phyloP scores from a whole-genome alignment of 805 yeast genomes.

The Cyberlindnera amylophila region DNA sequence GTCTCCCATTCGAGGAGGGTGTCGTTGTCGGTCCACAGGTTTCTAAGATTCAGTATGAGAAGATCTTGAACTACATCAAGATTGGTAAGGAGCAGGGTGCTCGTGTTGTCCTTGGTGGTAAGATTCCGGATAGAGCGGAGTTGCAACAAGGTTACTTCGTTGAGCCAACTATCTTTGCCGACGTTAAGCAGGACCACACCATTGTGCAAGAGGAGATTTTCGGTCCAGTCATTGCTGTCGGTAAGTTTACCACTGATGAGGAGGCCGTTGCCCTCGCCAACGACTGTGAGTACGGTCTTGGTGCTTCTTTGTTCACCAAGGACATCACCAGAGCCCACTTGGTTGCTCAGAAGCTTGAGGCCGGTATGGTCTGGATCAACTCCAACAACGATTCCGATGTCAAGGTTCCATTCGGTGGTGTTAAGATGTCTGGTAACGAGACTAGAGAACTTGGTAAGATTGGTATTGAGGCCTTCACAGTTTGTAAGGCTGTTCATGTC shows the following conservation, averaged over 20 bases:
- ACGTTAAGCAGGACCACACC: slow-evolving; percentile 37
- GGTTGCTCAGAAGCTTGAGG: slow-evolving; percentile 38
- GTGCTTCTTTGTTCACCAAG: slow-evolving; percentile 42
- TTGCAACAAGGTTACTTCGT: slow-evolving; percentile 35
- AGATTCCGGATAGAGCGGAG: slow-evolving; percentile 28
- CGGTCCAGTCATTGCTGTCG: slow-evolving; percentile 48
- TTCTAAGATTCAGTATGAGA: slow-evolving; percentile 45
- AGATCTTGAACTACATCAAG: slow-evolving; percentile 41
- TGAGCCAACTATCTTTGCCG: slow-evolving; percentile 46
- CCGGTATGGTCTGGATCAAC: slow-evolving; percentile 56
- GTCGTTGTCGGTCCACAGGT: slow-evolving; percentile 54
- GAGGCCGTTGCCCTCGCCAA: slow-evolving; percentile 43
- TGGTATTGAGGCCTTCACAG: slow-evolving; percentile 59
- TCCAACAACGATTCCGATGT: slow-evolving; percentile 53
- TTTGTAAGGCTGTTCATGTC: slow-evolving; percentile 67
- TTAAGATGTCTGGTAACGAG: slow-evolving; percentile 62
- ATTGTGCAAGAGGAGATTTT: slow-evolving; percentile 47
- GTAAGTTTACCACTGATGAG: slow-evolving; percentile 39
- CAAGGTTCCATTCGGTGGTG: slow-evolving; percentile 67
- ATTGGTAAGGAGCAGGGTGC: slow-evolving; percentile 54
- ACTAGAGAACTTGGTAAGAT: slow-evolving; percentile 60
- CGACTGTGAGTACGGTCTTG: slow-evolving; percentile 43
- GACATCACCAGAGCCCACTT: slow-evolving; percentile 36
- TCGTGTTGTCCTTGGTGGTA: slow-evolving; percentile 43
- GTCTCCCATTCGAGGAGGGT: slow-evolving; percentile 40